phyloP scores from a whole-genome alignment of 169 alveolate genomes.

The Miamiensis avidus region DNA sequence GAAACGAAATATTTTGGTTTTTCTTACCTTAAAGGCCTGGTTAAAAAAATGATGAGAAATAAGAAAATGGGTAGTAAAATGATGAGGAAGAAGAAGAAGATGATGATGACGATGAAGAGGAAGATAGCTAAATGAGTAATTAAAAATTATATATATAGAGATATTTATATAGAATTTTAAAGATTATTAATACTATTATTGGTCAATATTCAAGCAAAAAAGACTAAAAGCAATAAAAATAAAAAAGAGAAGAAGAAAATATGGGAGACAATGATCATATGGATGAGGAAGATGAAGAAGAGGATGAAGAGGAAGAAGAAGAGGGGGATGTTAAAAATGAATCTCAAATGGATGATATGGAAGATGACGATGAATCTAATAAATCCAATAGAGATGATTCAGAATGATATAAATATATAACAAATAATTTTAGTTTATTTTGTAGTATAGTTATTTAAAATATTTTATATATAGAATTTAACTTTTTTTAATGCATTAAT shows the following conservation, averaged over 20 bases:
- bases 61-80: not conserved
- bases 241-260: not conserved
- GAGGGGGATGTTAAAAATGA: not conserved
- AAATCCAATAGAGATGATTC: not conserved
- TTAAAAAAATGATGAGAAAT: not conserved
- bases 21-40: not conserved
- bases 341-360: not conserved
- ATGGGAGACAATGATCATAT: not conserved
- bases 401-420: not conserved
- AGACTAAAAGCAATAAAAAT: not conserved
- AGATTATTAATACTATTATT: conserved; percentile 2
- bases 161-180: not conserved
- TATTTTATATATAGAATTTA: no score
- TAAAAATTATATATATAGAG: conserved; percentile 6
- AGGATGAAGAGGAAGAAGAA: not conserved
- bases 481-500: not conserved
- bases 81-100: conserved; percentile 13
- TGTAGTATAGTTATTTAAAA: no score
- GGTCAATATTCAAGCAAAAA: not conserved
- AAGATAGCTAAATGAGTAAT: not conserved
- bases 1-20: conserved; percentile 18
- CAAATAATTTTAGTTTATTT: no score
- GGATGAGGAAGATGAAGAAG: conserved; percentile 5
- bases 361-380: not conserved
- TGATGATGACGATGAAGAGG: not conserved